Base-by-base conservation (phyloP, 2,329 filamentous ascomycete genomes). In the Fusarium fracticaudum region DNA sequence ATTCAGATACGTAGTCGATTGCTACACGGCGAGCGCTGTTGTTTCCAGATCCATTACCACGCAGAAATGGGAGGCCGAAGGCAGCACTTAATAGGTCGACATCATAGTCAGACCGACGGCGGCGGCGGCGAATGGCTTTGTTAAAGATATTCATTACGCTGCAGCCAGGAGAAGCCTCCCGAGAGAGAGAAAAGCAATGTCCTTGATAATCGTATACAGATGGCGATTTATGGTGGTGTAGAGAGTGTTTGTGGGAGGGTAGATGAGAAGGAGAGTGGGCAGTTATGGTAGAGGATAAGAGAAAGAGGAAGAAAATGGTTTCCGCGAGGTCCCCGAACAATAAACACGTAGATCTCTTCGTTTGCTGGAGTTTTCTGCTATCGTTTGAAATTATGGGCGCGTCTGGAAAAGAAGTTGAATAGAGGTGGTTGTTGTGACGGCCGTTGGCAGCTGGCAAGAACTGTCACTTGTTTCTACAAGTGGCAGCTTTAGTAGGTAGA, bases 21-120 rank as follows among this genome's bases (percentile, higher is more conserved):
- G 37, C 47, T 22, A 69, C 55, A 14, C 69, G 66, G 11, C 53
- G 48, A 50, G 51, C 35, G 15, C 59, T 72, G 40, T 61, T 65
- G 31, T 60, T 58, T 20, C 64, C 26, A 54, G 35, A 59, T 45
- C 67, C 44, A 37, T 69, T 40, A 20, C 73, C 60, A 13, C 69
- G 68, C 29, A 62, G 65, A 35, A 77, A 76, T 4, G 79, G 78
- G 15, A 79, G 54, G 11, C 79, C 79, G 62, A 81, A 80, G 9
- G 73, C 67, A 7, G 78, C 77, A 15, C 76, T 74, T 33, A 81
- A 63, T 12, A 80, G 69, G 59, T 80, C 79, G 33, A 80, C 48
- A n/a, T 74, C 68, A 31, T 68, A 69, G n/a, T 67, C 68, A 33
- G 65, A 38, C 33, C 57, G 51, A 60, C 68, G 73, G 44, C 69